phyloP scores from a whole-genome alignment of 2,329 filamentous ascomycete species.

The Pseudogymnoascus sp. region DNA sequence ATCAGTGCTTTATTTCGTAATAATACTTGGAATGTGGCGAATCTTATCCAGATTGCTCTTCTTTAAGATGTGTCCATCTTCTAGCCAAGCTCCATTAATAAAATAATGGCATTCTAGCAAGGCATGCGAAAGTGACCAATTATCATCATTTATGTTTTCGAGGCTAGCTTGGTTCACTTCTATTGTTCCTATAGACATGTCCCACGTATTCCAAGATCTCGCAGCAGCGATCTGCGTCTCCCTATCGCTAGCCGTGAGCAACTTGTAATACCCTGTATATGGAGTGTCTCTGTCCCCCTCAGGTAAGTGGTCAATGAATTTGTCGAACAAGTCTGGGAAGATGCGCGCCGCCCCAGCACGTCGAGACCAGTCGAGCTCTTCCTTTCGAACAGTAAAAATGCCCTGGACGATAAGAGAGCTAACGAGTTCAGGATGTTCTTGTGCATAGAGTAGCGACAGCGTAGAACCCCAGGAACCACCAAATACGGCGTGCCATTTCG shows the following conservation, averaged over 20 bases:
- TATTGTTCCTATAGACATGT: conserved; percentile 26
- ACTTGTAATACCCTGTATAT: conserved; percentile 32
- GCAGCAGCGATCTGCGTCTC: conserved; percentile 23
- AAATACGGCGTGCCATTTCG: conserved; percentile 38
- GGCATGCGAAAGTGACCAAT: conserved; percentile 30
- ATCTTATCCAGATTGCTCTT: conserved; percentile 29
- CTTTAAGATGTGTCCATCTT: conserved; percentile 31
- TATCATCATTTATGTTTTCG: conserved; percentile 25
- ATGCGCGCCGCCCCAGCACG: conserved; percentile 22
- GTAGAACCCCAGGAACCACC: conserved; percentile 41
- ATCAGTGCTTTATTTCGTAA: not conserved
- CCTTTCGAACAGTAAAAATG: conserved; percentile 32
- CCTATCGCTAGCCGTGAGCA: conserved; percentile 29
- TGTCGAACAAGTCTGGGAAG: conserved; percentile 28
- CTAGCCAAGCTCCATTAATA: conserved; percentile 32
- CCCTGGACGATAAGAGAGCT: conserved; percentile 34
- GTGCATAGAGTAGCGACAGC: conserved; percentile 35
- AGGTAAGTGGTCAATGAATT: conserved; percentile 17
- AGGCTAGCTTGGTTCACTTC: conserved; percentile 18
- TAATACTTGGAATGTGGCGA: conserved; percentile 28
- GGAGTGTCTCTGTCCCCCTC: conserved; percentile 31
- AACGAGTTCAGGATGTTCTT: conserved; percentile 32
- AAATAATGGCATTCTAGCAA: conserved; percentile 37
- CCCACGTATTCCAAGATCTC: conserved; percentile 30
- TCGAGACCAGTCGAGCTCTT: conserved; percentile 26